Evolutionary conservation across 2,329 filamentous ascomycete species (phyloP).

Genomic region (Coccinonectria pachysandricola): DNA sequence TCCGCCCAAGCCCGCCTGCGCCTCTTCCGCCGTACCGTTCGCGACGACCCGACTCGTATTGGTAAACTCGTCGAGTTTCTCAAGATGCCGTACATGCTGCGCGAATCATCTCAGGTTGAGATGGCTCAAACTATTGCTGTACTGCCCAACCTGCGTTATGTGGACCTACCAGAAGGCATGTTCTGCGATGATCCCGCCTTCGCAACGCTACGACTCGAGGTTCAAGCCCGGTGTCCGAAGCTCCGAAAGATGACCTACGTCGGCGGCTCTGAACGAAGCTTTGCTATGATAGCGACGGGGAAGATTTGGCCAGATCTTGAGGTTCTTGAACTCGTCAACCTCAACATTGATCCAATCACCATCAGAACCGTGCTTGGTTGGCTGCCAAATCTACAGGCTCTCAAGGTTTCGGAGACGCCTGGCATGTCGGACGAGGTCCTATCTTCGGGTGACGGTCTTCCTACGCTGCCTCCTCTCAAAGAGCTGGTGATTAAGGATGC

Average conservation of each 20-base stretch:
- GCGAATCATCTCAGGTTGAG: slow-evolving; percentile 75
- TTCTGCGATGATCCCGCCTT: slow-evolving; percentile 72
- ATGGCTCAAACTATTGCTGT: slow-evolving; percentile 79
- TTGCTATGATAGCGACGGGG: slow-evolving; percentile 58
- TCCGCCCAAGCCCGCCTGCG: slow-evolving; percentile 65
- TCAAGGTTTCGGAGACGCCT: slow-evolving; percentile 61
- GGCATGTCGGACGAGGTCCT: slow-evolving; percentile 73
- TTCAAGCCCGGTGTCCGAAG: slow-evolving; percentile 73
- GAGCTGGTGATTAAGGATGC: slow-evolving; percentile 63
- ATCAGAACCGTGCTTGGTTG: slow-evolving; percentile 61
- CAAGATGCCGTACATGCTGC: slow-evolving; percentile 90
- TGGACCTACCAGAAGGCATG: slow-evolving; percentile 83
- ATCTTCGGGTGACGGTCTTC: slow-evolving; percentile 51
- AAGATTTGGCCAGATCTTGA: slow-evolving; percentile 61
- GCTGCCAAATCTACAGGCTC: slow-evolving; percentile 57
- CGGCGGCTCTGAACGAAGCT: slow-evolving; percentile 64
- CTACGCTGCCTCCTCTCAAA: slow-evolving; percentile 64
- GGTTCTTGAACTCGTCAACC: slow-evolving; percentile 57
- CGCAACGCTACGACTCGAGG: slow-evolving; percentile 66
- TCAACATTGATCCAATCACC: slow-evolving; percentile 59
- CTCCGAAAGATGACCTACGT: slow-evolving; percentile 84
- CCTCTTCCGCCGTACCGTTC: slow-evolving; percentile 71
- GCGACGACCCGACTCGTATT: slow-evolving; percentile 60
- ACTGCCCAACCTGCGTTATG: slow-evolving; percentile 73
- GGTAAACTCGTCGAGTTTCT: slow-evolving; percentile 65